Percentiles rank a stretch among this genome's conserved stretches.
Evolutionary conservation across 306 rosid species (phyloP).

Genomic region (Comarum palustre): DNA sequence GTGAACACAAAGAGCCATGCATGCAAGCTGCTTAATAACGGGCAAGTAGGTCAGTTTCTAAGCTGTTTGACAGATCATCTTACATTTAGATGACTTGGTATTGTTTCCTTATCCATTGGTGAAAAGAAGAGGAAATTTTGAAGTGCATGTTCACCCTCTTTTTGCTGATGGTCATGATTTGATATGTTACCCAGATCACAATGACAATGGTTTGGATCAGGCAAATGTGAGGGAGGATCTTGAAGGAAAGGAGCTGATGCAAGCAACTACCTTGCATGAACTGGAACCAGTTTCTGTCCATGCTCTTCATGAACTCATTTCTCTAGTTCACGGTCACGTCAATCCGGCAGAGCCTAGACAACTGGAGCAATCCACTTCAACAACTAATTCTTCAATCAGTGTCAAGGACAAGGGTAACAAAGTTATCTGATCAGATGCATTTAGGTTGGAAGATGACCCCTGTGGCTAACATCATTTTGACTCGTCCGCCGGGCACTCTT

Average conservation of each 20-base stretch:
- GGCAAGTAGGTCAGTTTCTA: constrained; percentile 44
- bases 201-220: constrained; percentile 32
- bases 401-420: constrained; percentile 40
- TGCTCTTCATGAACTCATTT: constrained; percentile 81
- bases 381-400: constrained; percentile 38
- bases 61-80: constrained; percentile 21
- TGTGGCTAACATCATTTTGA: constrained; percentile 64
- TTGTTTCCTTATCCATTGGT: background rate
- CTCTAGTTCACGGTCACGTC: constrained; percentile 65
- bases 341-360: constrained; percentile 37
- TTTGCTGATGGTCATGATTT: constrained; percentile 29
- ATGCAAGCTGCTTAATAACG: constrained; percentile 31
- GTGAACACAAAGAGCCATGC: constrained; percentile 30
- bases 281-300: constrained; percentile 57
- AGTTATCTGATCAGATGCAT: constrained; percentile 20
- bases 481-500: constrained; percentile 51
- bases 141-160: background rate
- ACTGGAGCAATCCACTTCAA: constrained; percentile 41
- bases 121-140: constrained; percentile 18
- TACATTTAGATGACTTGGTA: constrained; percentile 1
- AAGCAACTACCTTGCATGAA: constrained; percentile 38
- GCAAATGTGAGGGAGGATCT: constrained; percentile 38
- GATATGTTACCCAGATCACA: constrained; percentile 45
- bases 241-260: constrained; percentile 42
- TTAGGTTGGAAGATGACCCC: constrained; percentile 63